A percentile compares a stretch with the other conserved stretches of the same genome.
phyloP scores from a whole-genome alignment of 257 asterid genomes.

The Oldenlandia corymbosa region DNA sequence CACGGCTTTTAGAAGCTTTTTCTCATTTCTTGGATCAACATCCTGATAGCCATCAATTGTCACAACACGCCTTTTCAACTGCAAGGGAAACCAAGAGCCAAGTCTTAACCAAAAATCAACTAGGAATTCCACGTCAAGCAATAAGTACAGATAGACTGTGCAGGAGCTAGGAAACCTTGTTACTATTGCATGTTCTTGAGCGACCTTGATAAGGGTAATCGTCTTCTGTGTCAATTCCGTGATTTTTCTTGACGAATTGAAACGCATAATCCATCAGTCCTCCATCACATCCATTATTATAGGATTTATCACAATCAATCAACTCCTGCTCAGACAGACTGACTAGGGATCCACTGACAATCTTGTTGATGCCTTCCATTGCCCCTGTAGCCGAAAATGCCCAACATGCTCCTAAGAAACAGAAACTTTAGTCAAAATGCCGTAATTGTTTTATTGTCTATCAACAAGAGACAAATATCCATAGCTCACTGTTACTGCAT shows the following conservation, averaged over 20 bases:
- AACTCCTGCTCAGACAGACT: conserved; percentile 96
- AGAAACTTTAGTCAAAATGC: background rate
- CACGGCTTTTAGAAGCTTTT: conserved; percentile 63
- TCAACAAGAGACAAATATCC: background rate
- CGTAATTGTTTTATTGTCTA: background rate
- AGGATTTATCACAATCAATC: conserved; percentile 77
- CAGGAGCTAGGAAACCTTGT: conserved; percentile 44
- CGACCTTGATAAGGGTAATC: conserved; percentile 71
- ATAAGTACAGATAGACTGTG: background rate
- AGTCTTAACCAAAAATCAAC: background rate
- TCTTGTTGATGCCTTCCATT: conserved; percentile 83
- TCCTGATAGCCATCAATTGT: conserved; percentile 79
- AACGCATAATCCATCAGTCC: conserved; percentile 92
- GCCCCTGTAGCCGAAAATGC: conserved; percentile 98
- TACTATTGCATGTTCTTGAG: conserved; percentile 51
- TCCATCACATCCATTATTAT: conserved; percentile 77
- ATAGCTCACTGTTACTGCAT: background rate
- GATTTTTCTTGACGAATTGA: conserved; percentile 56
- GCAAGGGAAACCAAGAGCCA: conserved; percentile 19
- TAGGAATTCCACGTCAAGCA: background rate
- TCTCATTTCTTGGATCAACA: conserved; percentile 53
- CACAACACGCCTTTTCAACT: conserved; percentile 66
- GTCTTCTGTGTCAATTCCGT: conserved; percentile 80
- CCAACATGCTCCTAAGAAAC: conserved; percentile 85
- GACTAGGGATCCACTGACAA: conserved; percentile 65